Base-by-base conservation (phyloP, 768 basidiomycete species). In the Tricholoma flavovirens region DNA sequence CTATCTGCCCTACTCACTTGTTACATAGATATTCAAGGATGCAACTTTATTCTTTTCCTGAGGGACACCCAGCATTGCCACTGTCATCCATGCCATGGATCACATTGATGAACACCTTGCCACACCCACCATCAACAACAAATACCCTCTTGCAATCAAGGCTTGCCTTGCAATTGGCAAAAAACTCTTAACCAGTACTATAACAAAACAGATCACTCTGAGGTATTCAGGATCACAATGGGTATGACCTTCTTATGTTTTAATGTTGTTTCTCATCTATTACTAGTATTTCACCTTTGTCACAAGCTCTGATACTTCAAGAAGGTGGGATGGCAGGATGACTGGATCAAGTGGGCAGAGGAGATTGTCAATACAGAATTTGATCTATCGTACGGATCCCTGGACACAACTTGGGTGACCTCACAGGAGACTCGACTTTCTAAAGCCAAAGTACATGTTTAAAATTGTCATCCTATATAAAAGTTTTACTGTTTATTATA, bases 271-370 rank as follows among this genome's bases (percentile, higher is more conserved):
- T 36, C 35, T 36, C 14, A 36, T 36, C 30, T 30, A 30, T 30
- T 4, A 9, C 30, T 30, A 30, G 30, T 30, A 30, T 30, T 30
- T 5, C 57, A 67, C 51, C 62, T 64, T 12, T 49, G 26, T 2
- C 60, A 62, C 56, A 66, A 68, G 33, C 55, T 66, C 1, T 19
- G 60, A 19, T 66, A 66, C 45, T 65, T 65, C 53, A 49, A 59
- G 26, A 55, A 61, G 12, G 59, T 59, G 0, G 53, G 56, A 6
- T 67, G 66, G 65, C 30, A n/a, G n/a, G n/a, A n/a, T n/a, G n/a
- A n/a, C n/a, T n/a, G n/a, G n/a, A n/a, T n/a, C n/a, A n/a, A n/a
- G n/a, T n/a, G n/a, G n/a, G n/a, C n/a, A n/a, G n/a, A n/a, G n/a
- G n/a, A n/a, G n/a, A n/a, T n/a, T n/a, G n/a, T n/a, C n/a, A n/a